A percentile compares a stretch with the other conserved stretches of the same genome.
Evolutionary conservation across 441 rosid species (phyloP).

Genomic region (Francoa sonchifolia): DNA sequence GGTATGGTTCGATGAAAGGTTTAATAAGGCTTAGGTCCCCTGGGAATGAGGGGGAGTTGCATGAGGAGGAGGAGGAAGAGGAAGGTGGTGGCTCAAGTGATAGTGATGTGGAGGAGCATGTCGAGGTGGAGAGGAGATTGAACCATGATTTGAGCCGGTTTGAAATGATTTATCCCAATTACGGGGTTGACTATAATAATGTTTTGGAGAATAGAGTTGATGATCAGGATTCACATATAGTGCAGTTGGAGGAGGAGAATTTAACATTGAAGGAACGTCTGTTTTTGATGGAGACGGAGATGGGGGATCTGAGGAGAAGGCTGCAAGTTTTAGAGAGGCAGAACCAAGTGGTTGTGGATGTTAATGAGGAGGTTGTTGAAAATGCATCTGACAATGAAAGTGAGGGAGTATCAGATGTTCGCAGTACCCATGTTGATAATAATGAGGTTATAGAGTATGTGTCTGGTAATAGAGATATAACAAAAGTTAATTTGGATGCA

Average conservation of each 20-base stretch:
- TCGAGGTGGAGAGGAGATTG: constrained; percentile 82
- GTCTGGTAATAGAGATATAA: too few species aligned
- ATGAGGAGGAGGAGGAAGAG: constrained; percentile 80
- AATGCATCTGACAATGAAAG: too few species aligned
- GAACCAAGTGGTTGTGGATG: too few species aligned
- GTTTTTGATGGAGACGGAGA: constrained; percentile 14
- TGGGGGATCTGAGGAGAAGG: constrained; percentile 19
- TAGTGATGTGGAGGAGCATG: constrained; percentile 95
- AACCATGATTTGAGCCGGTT: constrained; percentile 95
- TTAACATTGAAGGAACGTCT: constrained; percentile 13
- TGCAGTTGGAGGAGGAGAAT: constrained; percentile 17
- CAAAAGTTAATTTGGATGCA: too few species aligned
- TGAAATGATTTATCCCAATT: constrained; percentile 84
- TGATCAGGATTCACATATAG: constrained; percentile 47
- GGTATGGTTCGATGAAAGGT: constrained; percentile 96
- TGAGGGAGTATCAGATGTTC: too few species aligned
- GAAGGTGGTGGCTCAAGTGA: constrained; percentile 78
- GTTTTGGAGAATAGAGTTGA: constrained; percentile 84
- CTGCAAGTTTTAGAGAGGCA: constrained; percentile 12
- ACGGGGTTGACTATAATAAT: constrained; percentile 49
- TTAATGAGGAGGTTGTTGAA: too few species aligned
- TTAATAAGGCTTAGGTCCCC: constrained; percentile 67
- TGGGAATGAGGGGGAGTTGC: constrained; percentile 40
- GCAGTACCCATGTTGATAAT: too few species aligned
- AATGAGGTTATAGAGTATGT: too few species aligned